Evolutionary conservation across 148 eudicot species (phyloP).

Genomic region (Persicaria maculosa): DNA sequence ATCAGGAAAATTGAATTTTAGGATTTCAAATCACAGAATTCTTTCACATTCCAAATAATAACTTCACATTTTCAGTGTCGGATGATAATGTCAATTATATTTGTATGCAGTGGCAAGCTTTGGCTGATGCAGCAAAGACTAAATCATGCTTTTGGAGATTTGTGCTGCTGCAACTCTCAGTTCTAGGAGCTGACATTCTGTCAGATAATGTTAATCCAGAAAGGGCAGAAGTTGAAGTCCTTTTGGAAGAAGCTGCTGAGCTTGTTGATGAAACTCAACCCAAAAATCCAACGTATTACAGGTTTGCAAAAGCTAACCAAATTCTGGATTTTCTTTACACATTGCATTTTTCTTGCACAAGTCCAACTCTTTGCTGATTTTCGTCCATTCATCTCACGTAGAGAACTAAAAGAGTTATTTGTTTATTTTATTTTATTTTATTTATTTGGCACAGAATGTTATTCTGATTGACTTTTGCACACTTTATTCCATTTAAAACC

Average conservation of each 20-base stretch:
- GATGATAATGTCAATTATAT: neutral
- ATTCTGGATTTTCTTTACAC: neutral
- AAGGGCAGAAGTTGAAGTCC: conserved; percentile 75
- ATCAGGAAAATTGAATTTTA: neutral
- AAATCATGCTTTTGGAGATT: conserved; percentile 93
- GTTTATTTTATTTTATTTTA: too few species aligned
- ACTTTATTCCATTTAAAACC: neutral
- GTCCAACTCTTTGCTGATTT: neutral
- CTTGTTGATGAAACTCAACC: conserved; percentile 75
- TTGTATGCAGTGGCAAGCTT: conserved; percentile 71
- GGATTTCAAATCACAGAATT: neutral
- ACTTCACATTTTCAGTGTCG: neutral
- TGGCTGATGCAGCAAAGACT: conserved; percentile 70
- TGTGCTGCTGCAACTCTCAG: conserved; percentile 76
- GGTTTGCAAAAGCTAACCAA: conserved; percentile 29
- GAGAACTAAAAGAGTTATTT: neutral
- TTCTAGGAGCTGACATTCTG: conserved; percentile 63
- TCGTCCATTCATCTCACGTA: neutral
- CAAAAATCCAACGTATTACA: conserved; percentile 89
- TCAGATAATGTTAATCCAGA: conserved; percentile 50
- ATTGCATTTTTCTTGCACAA: neutral
- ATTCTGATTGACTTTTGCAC: neutral
- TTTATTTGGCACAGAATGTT: neutral
- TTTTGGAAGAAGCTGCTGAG: conserved; percentile 96
- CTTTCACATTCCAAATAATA: neutral